phyloP scores from a whole-genome alignment of 73 alveolate species.

The Paramecium tetraurelia region DNA sequence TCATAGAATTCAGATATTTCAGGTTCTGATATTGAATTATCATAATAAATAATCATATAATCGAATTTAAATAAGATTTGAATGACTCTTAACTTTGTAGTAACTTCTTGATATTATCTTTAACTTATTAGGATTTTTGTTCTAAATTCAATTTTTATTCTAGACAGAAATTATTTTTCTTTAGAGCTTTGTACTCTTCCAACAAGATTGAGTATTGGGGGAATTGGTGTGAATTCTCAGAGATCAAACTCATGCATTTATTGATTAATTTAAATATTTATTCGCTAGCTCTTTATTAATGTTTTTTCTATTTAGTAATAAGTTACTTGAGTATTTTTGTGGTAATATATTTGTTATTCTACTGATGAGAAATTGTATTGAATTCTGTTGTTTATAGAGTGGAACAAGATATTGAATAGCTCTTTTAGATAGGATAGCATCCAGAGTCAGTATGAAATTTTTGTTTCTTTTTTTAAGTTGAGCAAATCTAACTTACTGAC shows the following conservation, averaged over 20 bases:
- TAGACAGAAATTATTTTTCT: not conserved
- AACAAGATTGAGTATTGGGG: not conserved
- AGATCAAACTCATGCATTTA: not conserved
- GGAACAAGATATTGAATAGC: not conserved
- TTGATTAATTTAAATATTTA: not conserved
- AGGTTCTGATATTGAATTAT: not conserved
- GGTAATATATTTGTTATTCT: not conserved
- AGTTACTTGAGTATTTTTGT: not conserved
- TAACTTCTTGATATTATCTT: not conserved
- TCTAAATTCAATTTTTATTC: not conserved
- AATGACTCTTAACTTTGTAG: not conserved
- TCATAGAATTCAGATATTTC: not conserved
- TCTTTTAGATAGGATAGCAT: not conserved
- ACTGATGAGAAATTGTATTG: not conserved
- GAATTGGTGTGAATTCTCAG: not conserved
- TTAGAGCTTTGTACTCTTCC: not conserved
- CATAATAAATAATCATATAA: not conserved
- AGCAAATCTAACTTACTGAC: not conserved
- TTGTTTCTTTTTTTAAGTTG: not conserved
- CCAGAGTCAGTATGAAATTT: not conserved
- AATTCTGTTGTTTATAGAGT: not conserved
- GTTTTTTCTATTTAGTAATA: not conserved
- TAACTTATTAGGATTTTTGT: not conserved
- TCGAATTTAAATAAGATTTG: not conserved
- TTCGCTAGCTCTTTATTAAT: not conserved